Conservation (phyloP, 495 filamentous ascomycete genomes). For the Sphaerosporella brunnea region DNA sequence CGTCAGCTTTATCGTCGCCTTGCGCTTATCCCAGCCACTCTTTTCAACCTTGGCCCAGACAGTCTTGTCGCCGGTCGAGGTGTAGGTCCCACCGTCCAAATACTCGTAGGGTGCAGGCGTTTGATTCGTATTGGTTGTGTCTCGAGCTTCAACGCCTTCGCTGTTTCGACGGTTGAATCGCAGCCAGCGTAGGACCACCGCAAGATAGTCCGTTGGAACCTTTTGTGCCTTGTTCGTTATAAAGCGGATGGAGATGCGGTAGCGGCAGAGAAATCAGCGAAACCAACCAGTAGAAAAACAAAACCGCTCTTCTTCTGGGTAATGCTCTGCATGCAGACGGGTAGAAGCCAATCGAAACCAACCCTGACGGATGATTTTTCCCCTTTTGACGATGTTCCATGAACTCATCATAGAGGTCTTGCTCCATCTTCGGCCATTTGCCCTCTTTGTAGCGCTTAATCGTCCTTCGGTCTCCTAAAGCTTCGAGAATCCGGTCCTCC, state of each 20-base stretch:
- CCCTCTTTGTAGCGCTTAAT: too few species aligned
- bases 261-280: not conserved
- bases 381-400: too few species aligned
- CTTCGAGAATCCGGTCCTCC: too few species aligned
- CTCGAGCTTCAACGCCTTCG: constrained; percentile 1
- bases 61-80: not conserved
- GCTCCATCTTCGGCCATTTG: too few species aligned
- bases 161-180: not conserved
- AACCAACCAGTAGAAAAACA: not conserved
- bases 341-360: not conserved
- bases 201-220: not conserved
- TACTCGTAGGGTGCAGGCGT: constrained; percentile 8
- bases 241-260: not conserved
- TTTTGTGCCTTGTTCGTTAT: not conserved
- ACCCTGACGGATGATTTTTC: not conserved
- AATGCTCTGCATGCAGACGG: not conserved
- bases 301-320: not conserved
- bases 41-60: not conserved
- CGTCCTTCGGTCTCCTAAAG: too few species aligned
- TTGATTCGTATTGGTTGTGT: not conserved
- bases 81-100: not conserved
- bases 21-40: constrained; percentile 4
- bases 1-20: not conserved
- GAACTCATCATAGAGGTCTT: too few species aligned
- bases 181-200: not conserved